Evolutionary conservation across 208 protist genomes (phyloP).

Genomic region (Acanthamoeba royreba): DNA sequence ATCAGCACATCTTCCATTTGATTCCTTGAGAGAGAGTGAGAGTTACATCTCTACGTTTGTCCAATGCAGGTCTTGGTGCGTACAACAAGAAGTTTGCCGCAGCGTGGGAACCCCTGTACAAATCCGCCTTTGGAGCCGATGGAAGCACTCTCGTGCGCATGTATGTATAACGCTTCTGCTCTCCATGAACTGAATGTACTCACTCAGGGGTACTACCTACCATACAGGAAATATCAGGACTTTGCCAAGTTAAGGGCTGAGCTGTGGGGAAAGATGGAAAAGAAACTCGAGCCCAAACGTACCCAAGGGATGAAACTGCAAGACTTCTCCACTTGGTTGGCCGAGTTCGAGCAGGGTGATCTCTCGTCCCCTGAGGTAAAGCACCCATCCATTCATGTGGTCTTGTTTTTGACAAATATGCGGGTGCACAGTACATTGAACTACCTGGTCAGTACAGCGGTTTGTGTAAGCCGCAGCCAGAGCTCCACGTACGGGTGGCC

Average conservation of each 20-base stretch:
- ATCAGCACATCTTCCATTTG: no score
- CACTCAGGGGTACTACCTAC: not conserved
- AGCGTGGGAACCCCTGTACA: constrained; percentile 44
- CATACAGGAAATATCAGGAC: not conserved
- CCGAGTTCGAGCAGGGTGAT: constrained; percentile 64
- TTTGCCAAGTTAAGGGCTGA: constrained; percentile 14
- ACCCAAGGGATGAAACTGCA: constrained; percentile 64
- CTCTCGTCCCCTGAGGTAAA: not conserved
- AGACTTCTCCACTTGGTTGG: constrained; percentile 71
- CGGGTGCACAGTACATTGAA: constrained; percentile 59
- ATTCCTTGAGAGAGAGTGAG: not conserved
- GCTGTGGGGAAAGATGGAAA: constrained; percentile 44
- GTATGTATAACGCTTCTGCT: no score
- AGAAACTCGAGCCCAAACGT: constrained; percentile 34
- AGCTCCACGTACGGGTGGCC: constrained; percentile 61
- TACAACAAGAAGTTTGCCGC: constrained; percentile 70
- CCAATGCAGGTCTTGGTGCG: constrained; percentile 7
- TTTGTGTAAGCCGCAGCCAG: constrained; percentile 56
- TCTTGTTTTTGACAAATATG: no score
- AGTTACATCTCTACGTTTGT: not conserved
- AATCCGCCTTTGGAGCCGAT: constrained; percentile 24
- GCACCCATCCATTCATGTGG: not conserved
- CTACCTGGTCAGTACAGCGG: constrained; percentile 78
- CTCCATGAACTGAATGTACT: no score
- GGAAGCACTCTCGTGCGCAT: constrained; percentile 16